These are phyloP conservation scores for Cystobasidium ongulense DNA, from an alignment of 768 basidiomycete species.

Conservation along the genomic window DNA sequence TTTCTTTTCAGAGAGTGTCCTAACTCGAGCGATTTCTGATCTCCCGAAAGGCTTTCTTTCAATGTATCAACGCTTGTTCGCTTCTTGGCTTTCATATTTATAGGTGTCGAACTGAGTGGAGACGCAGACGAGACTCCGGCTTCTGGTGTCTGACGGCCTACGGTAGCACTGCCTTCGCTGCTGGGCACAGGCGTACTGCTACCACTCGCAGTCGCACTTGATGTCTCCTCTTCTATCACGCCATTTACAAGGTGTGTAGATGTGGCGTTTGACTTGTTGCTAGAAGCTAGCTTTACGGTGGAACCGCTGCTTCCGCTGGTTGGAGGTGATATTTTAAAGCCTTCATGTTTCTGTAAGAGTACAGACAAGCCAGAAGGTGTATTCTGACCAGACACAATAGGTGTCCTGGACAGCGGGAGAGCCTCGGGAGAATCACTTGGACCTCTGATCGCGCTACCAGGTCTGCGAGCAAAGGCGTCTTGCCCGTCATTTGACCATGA, in stretches of 20 bases:
- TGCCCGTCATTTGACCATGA: background rate
- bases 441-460: conserved; percentile 1
- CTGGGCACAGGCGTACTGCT: background rate
- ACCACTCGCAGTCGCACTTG: background rate
- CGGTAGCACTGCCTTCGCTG: background rate
- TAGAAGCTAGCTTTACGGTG: background rate
- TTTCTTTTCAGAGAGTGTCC: background rate
- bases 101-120: background rate
- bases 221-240: background rate
- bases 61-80: background rate
- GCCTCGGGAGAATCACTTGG: background rate
- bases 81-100: background rate
- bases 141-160: background rate
- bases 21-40: background rate
- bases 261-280: background rate
- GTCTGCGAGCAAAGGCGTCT: background rate
- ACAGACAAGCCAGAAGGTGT: conserved; percentile 18
- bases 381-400: conserved; percentile 2
- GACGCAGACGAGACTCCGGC: background rate
- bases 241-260: background rate
- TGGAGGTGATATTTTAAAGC: background rate
- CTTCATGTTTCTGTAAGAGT: conserved; percentile 13
- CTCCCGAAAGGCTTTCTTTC: background rate
- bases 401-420: background rate
- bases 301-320: background rate